Evolutionary conservation across 164 flowering plant species (phyloP).

Genomic region (Vitis amurensis): DNA sequence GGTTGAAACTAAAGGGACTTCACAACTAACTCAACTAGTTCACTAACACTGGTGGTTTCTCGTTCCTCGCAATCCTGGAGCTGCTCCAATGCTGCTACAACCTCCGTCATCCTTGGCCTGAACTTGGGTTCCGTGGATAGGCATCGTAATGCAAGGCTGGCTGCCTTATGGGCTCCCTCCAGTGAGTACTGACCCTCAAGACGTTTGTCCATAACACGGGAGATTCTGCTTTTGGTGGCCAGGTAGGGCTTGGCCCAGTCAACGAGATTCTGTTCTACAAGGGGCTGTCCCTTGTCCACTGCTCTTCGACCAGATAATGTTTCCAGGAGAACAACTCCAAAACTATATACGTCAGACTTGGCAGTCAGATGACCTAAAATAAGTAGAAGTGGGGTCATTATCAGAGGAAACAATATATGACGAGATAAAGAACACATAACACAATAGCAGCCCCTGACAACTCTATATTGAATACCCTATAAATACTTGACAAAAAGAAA

Average conservation of each 20-base stretch:
- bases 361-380: constrained; percentile 8
- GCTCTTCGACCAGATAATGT: constrained; percentile 2
- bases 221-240: background rate
- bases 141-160: constrained; percentile 10
- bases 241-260: constrained; percentile 8
- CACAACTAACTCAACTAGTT: no score
- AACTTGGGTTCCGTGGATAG: background rate
- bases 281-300: background rate
- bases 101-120: constrained; percentile 14
- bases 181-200: constrained; percentile 14
- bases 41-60: no score
- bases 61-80: background rate
- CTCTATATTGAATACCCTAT: no score
- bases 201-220: background rate
- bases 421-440: background rate
- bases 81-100: constrained; percentile 7
- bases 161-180: constrained; percentile 1
- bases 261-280: background rate
- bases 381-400: background rate
- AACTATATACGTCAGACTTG: constrained; percentile 17
- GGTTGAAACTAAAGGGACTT: no score
- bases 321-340: constrained; percentile 14
- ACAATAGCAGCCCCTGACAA: background rate
- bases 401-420: background rate
- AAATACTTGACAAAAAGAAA: no score